Evolutionary conservation across 352 stramenopile genomes (phyloP), one percentile per base, ranked within the genome.

Genomic region (Globisporangium nunn): DNA sequence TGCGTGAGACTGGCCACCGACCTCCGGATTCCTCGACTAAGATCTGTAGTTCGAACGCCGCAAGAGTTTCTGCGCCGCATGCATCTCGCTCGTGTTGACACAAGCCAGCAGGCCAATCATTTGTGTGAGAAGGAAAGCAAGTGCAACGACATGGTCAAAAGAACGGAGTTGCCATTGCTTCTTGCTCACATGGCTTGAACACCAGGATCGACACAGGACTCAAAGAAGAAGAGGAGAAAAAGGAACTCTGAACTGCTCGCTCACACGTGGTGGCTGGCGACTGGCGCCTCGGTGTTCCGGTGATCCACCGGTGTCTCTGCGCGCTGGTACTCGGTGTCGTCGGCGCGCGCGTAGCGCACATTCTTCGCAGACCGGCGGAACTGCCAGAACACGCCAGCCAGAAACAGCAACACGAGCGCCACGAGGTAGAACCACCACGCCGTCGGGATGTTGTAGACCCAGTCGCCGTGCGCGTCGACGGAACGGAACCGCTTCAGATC

Each of bases 371-470:
- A 62, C 10, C 48, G 12, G 30, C 51, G 52, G 49, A 72, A 75
- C 52, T 75, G 70, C 30, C 71, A 59, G 37, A 55, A 61, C n/a
- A 74, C 54, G 12, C 78, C 78, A 18, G 78, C 7, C 15, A 74
- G 30, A 18, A 78, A 85, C n/a, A 86, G 41, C 15, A 74, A 15
- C 23, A 86, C 15, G 17, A 78, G 79, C 0, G 64, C 77, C 23
- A 55, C 62, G 50, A 93, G 56, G 62, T 90, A 90, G 2, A 41
- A 63, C 78, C 78, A 93, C 83, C 83, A 93, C 2, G 71, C 62
- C 0, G 28, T 52, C 1, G 76, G 74, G 18, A 93, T 67, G 11
- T 64, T 56, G 53, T 80, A 81, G 18, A 76, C 7, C 65, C 65
- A 86, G 2, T 55, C 37, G 17, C 70, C 63, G 0, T 67, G 40